Conservation (phyloP, 805 yeast species). For the Kuraishia ogatae region DNA sequence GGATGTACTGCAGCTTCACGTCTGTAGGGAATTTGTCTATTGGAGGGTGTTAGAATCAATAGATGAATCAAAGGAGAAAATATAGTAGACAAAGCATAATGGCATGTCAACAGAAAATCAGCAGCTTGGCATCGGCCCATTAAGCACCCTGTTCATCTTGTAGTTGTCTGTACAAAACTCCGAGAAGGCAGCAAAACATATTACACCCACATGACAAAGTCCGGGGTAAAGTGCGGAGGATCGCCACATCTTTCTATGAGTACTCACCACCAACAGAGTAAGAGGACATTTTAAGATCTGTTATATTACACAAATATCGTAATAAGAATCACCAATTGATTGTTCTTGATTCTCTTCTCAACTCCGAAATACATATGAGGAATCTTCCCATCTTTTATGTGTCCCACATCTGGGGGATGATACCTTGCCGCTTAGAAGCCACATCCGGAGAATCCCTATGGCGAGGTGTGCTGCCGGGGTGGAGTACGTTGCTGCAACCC, state of each 20-base stretch:
- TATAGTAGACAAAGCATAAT: not conserved
- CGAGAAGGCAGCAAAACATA: not conserved
- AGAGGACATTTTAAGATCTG: not conserved
- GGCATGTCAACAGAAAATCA: no score
- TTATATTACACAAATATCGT: not conserved
- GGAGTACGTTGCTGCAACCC: not conserved
- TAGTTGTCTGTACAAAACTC: not conserved
- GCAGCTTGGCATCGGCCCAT: no score
- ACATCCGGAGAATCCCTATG: not conserved
- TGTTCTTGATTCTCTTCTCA: not conserved
- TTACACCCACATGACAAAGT: not conserved
- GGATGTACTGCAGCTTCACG: constrained; percentile 29
- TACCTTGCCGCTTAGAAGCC: not conserved
- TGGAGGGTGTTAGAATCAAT: constrained; percentile 1
- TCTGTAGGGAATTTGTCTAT: constrained; percentile 20
- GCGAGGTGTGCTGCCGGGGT: not conserved
- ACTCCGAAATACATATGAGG: not conserved
- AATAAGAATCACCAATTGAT: not conserved
- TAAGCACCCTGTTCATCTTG: no score
- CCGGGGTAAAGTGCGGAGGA: not conserved
- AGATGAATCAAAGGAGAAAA: not conserved
- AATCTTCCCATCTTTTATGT: not conserved
- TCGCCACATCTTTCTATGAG: not conserved
- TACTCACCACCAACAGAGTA: constrained; percentile 3
- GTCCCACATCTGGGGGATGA: not conserved